These are phyloP conservation scores for Aureobasidium sp. DNA, from an alignment of 2,329 filamentous ascomycete species.

Conservation along the genomic window DNA sequence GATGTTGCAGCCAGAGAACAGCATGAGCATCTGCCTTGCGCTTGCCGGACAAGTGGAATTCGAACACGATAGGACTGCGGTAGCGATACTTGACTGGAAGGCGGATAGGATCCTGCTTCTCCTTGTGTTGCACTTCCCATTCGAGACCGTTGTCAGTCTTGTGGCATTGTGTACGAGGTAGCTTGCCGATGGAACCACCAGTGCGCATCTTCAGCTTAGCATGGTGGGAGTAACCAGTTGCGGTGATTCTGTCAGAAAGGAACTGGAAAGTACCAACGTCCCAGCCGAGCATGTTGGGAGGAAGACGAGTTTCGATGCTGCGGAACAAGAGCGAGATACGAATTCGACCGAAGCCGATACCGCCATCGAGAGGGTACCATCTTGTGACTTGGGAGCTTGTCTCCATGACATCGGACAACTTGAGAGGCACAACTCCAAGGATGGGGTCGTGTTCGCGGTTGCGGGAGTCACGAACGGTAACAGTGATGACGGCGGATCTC, in stretches of 20 bases:
- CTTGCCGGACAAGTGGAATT: constrained; percentile 66
- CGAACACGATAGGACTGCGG: constrained; percentile 81
- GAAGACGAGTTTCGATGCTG: constrained; percentile 76
- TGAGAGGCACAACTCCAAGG: constrained; percentile 82
- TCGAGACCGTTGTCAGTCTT: constrained; percentile 52
- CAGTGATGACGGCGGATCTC: constrained; percentile 77
- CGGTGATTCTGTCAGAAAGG: constrained; percentile 60
- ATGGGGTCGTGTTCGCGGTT: constrained; percentile 93
- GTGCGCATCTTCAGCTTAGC: constrained; percentile 72
- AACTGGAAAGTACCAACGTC: constrained; percentile 95
- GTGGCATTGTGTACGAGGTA: constrained; percentile 58
- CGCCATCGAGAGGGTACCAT: constrained; percentile 96
- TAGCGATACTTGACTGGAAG: constrained; percentile 88
- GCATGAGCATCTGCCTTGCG: constrained; percentile 69
- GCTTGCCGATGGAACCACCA: constrained; percentile 69
- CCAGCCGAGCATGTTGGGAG: constrained; percentile 83
- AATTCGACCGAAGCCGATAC: constrained; percentile 80
- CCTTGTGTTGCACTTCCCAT: constrained; percentile 47
- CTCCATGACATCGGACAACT: constrained; percentile 78
- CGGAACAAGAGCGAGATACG: constrained; percentile 87
- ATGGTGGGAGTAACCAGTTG: constrained; percentile 54
- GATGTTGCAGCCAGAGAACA: constrained; percentile 75
- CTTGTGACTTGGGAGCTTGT: constrained; percentile 79
- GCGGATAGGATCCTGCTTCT: constrained; percentile 52
- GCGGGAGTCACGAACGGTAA: constrained; percentile 81